These are phyloP conservation scores for Alternaria triticimaculans DNA, from an alignment of 2,329 filamentous ascomycete genomes.

Conservation along the genomic window DNA sequence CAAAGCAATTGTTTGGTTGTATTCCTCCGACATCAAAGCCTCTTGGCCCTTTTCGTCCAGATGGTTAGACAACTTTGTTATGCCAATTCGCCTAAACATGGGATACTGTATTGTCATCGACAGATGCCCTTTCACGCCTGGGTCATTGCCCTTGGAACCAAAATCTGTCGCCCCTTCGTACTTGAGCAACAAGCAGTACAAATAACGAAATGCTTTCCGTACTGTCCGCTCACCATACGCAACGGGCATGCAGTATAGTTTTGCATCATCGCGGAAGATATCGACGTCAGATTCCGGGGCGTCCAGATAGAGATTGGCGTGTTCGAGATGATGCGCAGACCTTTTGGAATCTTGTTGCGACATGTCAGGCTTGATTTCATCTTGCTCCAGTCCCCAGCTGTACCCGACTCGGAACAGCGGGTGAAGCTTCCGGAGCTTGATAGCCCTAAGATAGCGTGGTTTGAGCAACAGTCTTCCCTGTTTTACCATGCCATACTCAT, in stretches of 20 bases:
- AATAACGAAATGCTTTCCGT: not conserved
- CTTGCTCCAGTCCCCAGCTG: not conserved
- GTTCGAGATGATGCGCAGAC: not conserved
- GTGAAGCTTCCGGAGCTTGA: not conserved
- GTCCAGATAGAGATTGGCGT: slow-evolving; percentile 1
- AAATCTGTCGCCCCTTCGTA: not conserved
- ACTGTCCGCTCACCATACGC: slow-evolving; percentile 4
- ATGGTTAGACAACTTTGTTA: not conserved
- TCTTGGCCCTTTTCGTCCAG: not conserved
- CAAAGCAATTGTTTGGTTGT: not conserved
- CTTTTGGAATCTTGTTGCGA: not conserved
- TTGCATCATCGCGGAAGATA: not conserved
- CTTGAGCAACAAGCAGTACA: slow-evolving; percentile 10
- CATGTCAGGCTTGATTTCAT: not conserved
- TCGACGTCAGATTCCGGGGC: slow-evolving; percentile 6
- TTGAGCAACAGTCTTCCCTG: not conserved
- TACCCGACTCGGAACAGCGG: not conserved
- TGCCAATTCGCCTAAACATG: not conserved
- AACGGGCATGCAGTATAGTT: slow-evolving; percentile 15
- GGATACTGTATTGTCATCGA: not conserved
- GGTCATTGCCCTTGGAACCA: not conserved
- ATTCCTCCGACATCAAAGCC: not conserved
- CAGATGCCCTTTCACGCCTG: not conserved
- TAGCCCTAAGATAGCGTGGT: not conserved
- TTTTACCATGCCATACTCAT: not conserved